phyloP scores from a whole-genome alignment of 2,329 filamentous ascomycete species.

The Ceratocystis lukuohia region DNA sequence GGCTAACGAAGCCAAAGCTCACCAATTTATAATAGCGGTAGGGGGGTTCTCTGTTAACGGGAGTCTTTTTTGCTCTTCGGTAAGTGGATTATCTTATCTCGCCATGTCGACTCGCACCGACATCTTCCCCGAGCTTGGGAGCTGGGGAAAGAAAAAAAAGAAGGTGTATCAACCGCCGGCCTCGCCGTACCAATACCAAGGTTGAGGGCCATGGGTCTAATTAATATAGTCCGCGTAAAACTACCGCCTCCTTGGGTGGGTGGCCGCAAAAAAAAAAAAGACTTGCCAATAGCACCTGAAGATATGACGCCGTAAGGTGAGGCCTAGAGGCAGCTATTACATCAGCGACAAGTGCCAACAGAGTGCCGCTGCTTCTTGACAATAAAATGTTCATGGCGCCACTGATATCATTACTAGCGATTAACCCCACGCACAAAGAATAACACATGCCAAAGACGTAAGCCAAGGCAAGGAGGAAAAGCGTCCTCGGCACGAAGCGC shows the following conservation, averaged over 20 bases:
- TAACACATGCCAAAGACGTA: background rate
- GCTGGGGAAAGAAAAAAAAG: background rate
- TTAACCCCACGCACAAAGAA: background rate
- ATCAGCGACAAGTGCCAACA: background rate
- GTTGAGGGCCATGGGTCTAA: background rate
- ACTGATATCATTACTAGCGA: background rate
- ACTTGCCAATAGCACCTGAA: background rate
- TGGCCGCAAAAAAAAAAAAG: background rate
- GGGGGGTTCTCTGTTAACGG: too few relatives aligned
- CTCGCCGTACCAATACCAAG: background rate
- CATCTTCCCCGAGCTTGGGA: background rate
- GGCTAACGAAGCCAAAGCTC: constrained; percentile 1
- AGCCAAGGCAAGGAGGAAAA: background rate
- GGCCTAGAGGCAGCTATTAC: background rate
- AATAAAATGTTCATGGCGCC: background rate
- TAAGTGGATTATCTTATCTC: background rate
- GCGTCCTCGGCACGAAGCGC: background rate
- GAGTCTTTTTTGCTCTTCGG: too few relatives aligned
- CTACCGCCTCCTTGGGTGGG: background rate
- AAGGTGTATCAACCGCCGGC: background rate
- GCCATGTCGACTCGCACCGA: background rate
- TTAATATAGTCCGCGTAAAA: background rate
- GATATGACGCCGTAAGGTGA: background rate
- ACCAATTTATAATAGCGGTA: background rate
- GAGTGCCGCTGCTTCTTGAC: background rate